Evolutionary conservation across 768 basidiomycete genomes (phyloP).

Genomic region (Cyclocybe aegerita): DNA sequence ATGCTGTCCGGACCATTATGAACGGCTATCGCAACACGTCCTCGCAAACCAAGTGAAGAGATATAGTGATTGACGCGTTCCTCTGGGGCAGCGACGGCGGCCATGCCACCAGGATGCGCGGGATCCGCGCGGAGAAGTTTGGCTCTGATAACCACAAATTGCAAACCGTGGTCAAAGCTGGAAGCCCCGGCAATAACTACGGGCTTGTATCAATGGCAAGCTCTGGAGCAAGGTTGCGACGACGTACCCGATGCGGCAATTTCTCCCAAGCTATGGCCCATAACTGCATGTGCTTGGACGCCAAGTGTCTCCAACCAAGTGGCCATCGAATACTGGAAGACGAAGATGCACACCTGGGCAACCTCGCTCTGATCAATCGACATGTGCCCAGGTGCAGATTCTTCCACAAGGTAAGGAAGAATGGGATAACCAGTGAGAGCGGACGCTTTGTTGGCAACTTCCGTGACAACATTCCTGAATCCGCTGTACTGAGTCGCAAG

Average conservation of each 20-base stretch:
- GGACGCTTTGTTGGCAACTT: constrained; percentile 25
- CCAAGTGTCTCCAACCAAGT: constrained; percentile 29
- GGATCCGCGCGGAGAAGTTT: constrained; percentile 26
- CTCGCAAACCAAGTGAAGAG: constrained; percentile 17
- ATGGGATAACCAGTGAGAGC: constrained; percentile 26
- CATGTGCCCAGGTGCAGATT: constrained; percentile 16
- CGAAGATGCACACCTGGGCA: constrained; percentile 34
- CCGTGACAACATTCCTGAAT: constrained; percentile 25
- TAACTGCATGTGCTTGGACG: constrained; percentile 27
- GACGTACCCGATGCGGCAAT: constrained; percentile 34
- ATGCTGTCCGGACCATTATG: constrained; percentile 25
- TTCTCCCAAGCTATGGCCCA: constrained; percentile 38
- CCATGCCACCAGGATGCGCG: constrained; percentile 30
- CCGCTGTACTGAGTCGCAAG: constrained; percentile 26
- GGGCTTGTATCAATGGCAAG: background rate
- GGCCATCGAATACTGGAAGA: constrained; percentile 33
- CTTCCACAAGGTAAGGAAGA: constrained; percentile 27
- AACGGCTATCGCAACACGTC: constrained; percentile 27
- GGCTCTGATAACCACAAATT: constrained; percentile 29
- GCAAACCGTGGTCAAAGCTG: constrained; percentile 25
- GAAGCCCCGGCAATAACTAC: constrained; percentile 28
- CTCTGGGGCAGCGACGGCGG: constrained; percentile 26
- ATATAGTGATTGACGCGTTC: constrained; percentile 21
- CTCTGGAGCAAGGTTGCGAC: background rate
- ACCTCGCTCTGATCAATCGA: constrained; percentile 30